A percentile compares a stretch with the other conserved stretches of the same genome.
These are phyloP conservation scores for Tricholoma sp. DNA, from an alignment of 768 basidiomycete genomes.

Conservation along the genomic window DNA sequence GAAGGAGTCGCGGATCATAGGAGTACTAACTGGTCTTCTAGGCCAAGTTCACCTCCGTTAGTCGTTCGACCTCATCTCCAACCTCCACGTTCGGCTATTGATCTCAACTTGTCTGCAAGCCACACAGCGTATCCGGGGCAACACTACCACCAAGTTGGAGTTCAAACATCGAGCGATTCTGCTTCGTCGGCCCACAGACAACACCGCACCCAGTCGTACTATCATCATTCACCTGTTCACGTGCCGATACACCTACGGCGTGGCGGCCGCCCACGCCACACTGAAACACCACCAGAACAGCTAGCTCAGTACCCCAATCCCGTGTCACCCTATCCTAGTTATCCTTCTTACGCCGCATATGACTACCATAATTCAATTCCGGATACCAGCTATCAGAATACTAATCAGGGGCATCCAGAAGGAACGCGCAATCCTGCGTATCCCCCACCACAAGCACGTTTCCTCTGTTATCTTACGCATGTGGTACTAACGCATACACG, in stretches of 20 bases:
- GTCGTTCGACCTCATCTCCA: constrained; percentile 14
- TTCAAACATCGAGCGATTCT: neutral
- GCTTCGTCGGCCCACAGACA: constrained; percentile 9
- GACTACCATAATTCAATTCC: neutral
- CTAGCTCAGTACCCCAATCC: neutral
- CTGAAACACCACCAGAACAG: neutral
- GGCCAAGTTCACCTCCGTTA: constrained; percentile 6
- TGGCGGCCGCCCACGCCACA: neutral
- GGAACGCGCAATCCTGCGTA: constrained; percentile 21
- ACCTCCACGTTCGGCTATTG: constrained; percentile 7
- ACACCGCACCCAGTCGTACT: constrained; percentile 25
- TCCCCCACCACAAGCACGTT: constrained; percentile 9
- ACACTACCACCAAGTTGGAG: neutral
- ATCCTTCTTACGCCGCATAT: neutral
- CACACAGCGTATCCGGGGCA: constrained; percentile 1
- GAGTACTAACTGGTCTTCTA: neutral
- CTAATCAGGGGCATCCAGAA: constrained; percentile 14
- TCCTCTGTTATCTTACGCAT: constrained; percentile 8
- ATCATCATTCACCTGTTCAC: neutral
- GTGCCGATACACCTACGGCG: neutral
- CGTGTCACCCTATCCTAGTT: neutral
- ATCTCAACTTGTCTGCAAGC: neutral
- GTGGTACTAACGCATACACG: constrained; percentile 6
- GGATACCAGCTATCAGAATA: constrained; percentile 33
- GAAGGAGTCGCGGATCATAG: neutral